Percentiles rank a stretch among this genome's conserved stretches.
Evolutionary conservation across 305 asterid genomes (phyloP).

Genomic region (Coffea humblotiana): DNA sequence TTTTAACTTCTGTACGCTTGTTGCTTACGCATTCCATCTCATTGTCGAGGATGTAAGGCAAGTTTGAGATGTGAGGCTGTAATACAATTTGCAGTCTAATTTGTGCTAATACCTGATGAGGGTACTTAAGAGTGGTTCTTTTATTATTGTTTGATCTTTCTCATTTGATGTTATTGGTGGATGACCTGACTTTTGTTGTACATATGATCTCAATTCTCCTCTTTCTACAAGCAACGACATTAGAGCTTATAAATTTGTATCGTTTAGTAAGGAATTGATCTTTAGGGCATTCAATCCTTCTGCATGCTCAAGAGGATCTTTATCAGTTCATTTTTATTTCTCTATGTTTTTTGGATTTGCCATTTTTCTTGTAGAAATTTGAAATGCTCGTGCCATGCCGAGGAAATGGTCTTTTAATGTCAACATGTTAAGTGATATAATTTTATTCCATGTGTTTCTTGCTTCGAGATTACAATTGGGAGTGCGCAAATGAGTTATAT

Average conservation of each 20-base stretch:
- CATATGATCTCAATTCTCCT: not conserved
- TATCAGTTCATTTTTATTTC: not conserved
- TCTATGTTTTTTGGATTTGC: not conserved
- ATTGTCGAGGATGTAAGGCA: not conserved
- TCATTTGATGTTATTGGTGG: not conserved
- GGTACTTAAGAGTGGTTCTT: not conserved
- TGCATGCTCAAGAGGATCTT: not conserved
- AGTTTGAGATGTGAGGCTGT: not conserved
- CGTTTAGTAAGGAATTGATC: no score
- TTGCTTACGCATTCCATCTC: not conserved
- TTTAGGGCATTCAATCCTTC: not conserved
- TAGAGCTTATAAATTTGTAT: not conserved
- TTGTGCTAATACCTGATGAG: not conserved
- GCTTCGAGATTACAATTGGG: not conserved
- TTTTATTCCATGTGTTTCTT: not conserved
- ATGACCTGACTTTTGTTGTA: not conserved
- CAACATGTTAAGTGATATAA: not conserved
- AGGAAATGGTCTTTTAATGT: conserved; percentile 1
- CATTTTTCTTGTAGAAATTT: not conserved
- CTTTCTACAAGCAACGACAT: not conserved
- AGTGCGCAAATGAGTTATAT: not conserved
- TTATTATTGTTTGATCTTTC: no score
- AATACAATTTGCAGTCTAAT: not conserved
- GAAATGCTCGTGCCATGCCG: not conserved
- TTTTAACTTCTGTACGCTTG: not conserved